Percentiles rank a stretch among this genome's conserved stretches.
Evolutionary conservation across 768 basidiomycete genomes (phyloP).

Genomic region (Mycena chlorophos): DNA sequence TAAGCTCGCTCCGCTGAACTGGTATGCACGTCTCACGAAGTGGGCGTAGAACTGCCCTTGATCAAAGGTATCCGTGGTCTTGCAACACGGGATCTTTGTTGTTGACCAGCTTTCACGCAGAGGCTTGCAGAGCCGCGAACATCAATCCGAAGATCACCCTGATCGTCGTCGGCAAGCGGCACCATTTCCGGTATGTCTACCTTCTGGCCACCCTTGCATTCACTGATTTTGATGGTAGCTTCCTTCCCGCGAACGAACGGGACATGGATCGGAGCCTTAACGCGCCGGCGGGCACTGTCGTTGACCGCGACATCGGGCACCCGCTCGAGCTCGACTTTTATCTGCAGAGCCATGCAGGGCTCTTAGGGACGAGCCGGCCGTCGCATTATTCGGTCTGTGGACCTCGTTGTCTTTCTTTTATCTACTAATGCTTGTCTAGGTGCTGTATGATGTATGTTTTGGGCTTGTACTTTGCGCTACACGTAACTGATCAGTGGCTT

Average conservation of each 20-base stretch:
- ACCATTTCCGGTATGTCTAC: conserved; percentile 54
- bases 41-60: conserved; percentile 49
- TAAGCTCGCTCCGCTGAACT: conserved; percentile 22
- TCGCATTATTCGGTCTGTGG: conserved; percentile 39
- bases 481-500: too few species aligned
- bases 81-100: conserved; percentile 30
- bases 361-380: conserved; percentile 67
- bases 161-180: conserved; percentile 77
- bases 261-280: conserved; percentile 69
- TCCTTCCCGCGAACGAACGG: conserved; percentile 42
- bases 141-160: conserved; percentile 71
- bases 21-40: background rate
- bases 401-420: conserved; percentile 27
- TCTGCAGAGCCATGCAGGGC: conserved; percentile 71
- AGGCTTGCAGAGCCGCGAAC: conserved; percentile 56
- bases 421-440: conserved; percentile 25
- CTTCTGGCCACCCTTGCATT: background rate
- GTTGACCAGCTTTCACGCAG: conserved; percentile 35
- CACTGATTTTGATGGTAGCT: conserved; percentile 20
- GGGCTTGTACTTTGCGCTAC: background rate
- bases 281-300: conserved; percentile 73
- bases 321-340: conserved; percentile 78
- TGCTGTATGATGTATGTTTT: conserved; percentile 43
- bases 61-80: conserved; percentile 47
- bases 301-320: conserved; percentile 67